Conservation (phyloP, 1,139 yeast species). For the Suhomyces maxii region DNA sequence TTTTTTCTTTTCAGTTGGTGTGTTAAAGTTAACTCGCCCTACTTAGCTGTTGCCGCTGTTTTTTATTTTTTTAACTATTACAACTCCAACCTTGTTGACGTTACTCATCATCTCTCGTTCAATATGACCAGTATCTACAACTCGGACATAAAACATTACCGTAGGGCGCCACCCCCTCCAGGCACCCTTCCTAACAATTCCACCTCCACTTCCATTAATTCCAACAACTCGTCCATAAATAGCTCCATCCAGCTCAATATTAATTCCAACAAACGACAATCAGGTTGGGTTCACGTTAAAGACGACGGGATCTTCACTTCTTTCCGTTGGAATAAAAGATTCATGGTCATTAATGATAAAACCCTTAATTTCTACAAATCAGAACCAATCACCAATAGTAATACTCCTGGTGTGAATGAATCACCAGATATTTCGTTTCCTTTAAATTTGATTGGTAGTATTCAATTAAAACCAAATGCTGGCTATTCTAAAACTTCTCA, state of each 20-base stretch:
- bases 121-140: constrained; percentile 50
- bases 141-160: constrained; percentile 45
- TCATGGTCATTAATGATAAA: constrained; percentile 71
- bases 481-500: constrained; percentile 58
- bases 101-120: neutral
- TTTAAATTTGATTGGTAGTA: constrained; percentile 37
- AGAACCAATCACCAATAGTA: constrained; percentile 40
- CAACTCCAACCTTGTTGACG: neutral
- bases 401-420: constrained; percentile 15
- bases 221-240: neutral
- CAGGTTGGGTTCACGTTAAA: constrained; percentile 89
- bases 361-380: constrained; percentile 73
- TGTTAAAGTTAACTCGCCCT: too few species aligned
- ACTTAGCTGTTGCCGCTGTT: neutral
- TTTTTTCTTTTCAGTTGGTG: too few species aligned
- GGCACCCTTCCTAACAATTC: constrained; percentile 22
- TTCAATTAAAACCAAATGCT: constrained; percentile 39
- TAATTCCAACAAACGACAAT: constrained; percentile 34
- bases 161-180: constrained; percentile 42
- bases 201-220: constrained; percentile 6
- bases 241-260: constrained; percentile 21
- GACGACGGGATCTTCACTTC: constrained; percentile 83
- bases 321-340: constrained; percentile 91
- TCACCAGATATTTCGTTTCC: constrained; percentile 45
- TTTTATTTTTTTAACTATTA: neutral